Evolutionary conservation across 2,329 filamentous ascomycete species (phyloP).

Genomic region (Colletotrichum scovillei): DNA sequence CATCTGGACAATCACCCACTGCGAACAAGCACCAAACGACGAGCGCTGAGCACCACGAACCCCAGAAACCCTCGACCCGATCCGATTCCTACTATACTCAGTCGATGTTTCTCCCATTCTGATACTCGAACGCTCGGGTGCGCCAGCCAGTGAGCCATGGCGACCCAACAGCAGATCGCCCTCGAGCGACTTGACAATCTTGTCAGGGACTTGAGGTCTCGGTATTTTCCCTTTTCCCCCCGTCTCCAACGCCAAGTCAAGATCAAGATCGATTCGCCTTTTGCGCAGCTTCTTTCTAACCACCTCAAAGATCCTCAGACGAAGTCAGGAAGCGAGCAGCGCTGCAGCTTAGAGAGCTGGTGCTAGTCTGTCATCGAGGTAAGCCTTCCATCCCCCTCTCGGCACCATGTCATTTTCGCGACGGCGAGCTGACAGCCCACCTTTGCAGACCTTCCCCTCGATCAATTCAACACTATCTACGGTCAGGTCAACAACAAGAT

Average conservation of each 20-base stretch:
- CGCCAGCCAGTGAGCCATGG: conserved; percentile 45
- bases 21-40: not conserved
- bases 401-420: not conserved
- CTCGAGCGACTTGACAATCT: conserved; percentile 67
- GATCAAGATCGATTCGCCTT: not conserved
- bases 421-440: conserved; percentile 16
- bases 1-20: not conserved
- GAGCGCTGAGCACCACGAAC: not conserved
- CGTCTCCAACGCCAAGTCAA: not conserved
- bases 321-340: conserved; percentile 65
- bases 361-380: conserved; percentile 68
- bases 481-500: conserved; percentile 67
- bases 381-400: conserved; percentile 29
- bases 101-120: conserved; percentile 28
- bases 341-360: conserved; percentile 65
- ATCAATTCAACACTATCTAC: conserved; percentile 76
- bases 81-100: not conserved
- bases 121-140: conserved; percentile 31
- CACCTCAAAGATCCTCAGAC: conserved; percentile 46
- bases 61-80: not conserved
- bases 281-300: conserved; percentile 3
- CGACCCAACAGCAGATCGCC: conserved; percentile 62
- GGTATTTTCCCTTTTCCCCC: conserved; percentile 49
- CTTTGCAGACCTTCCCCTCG: conserved; percentile 76
- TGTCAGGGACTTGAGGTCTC: conserved; percentile 66